Evolutionary conservation across 2,329 filamentous ascomycete genomes (phyloP).

Genomic region (Juglanconis sp.): DNA sequence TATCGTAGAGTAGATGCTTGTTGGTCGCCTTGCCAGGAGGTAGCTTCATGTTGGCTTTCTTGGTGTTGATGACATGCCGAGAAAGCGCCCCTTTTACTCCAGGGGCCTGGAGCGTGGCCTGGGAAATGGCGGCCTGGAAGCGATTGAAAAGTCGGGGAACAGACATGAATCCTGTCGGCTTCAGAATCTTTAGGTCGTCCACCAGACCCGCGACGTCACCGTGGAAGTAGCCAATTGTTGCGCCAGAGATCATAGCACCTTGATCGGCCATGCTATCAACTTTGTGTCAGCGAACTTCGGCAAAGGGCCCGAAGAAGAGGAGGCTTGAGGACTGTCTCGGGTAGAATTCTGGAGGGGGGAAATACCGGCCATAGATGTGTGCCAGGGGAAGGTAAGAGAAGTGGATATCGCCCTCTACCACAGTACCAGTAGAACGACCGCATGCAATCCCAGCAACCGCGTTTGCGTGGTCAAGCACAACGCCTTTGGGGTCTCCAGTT

Average conservation of each 20-base stretch:
- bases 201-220: slow-evolving; percentile 83
- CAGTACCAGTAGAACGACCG: slow-evolving; percentile 53
- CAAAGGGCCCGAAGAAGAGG: no score
- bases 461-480: slow-evolving; percentile 77
- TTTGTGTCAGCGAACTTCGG: background rate
- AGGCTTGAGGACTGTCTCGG: no score
- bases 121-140: slow-evolving; percentile 79
- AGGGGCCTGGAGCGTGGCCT: slow-evolving; percentile 72
- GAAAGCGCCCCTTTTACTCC: slow-evolving; percentile 81
- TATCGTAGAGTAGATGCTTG: slow-evolving; percentile 74
- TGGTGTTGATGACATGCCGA: slow-evolving; percentile 73
- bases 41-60: slow-evolving; percentile 74
- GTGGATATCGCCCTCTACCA: slow-evolving; percentile 55
- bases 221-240: slow-evolving; percentile 85
- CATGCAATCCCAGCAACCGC: slow-evolving; percentile 70
- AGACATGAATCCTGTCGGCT: slow-evolving; percentile 78
- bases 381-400: slow-evolving; percentile 90
- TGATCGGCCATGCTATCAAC: slow-evolving; percentile 65
- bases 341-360: background rate
- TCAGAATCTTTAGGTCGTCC: slow-evolving; percentile 85
- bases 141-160: slow-evolving; percentile 91
- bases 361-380: slow-evolving; percentile 81
- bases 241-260: slow-evolving; percentile 66
- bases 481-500: slow-evolving; percentile 78
- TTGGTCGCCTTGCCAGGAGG: slow-evolving; percentile 72